Conservation (phyloP, 2,329 filamentous ascomycete species). For the Aspergillus sp. region DNA sequence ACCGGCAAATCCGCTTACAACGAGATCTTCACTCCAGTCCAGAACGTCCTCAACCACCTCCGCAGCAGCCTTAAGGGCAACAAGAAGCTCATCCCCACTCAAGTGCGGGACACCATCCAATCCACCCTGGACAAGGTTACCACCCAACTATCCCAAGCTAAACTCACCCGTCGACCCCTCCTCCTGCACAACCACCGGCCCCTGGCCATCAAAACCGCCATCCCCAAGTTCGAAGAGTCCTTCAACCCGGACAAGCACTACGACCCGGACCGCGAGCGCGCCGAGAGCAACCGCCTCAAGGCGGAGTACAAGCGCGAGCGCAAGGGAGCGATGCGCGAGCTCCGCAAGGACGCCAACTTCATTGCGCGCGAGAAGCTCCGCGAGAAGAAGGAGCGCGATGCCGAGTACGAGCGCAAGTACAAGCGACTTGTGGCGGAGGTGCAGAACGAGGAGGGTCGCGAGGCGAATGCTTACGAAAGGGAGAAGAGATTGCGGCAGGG, state of each 20-base stretch:
- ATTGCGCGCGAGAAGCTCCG: constrained; percentile 85
- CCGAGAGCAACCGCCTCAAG: constrained; percentile 79
- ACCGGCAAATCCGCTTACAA: constrained; percentile 69
- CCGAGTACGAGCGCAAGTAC: constrained; percentile 95
- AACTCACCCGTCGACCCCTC: constrained; percentile 71
- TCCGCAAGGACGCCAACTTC: constrained; percentile 94
- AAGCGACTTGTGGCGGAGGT: constrained; percentile 90
- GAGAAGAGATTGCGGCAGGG: constrained; percentile 76
- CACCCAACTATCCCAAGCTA: constrained; percentile 58
- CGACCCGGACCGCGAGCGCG: constrained; percentile 88
- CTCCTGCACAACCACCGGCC: constrained; percentile 87
- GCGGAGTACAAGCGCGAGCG: constrained; percentile 92
- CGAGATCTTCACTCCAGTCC: constrained; percentile 73
- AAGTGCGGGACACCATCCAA: constrained; percentile 32
- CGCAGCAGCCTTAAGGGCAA: constrained; percentile 55
- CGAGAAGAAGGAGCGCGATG: constrained; percentile 91
- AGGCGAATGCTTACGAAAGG: constrained; percentile 84
- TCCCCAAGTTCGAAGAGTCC: constrained; percentile 94
- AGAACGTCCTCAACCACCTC: constrained; percentile 63
- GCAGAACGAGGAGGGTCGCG: constrained; percentile 86
- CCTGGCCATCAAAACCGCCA: constrained; percentile 79
- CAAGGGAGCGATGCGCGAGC: constrained; percentile 91
- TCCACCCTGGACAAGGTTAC: constrained; percentile 38
- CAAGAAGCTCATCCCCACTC: constrained; percentile 49
- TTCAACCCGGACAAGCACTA: constrained; percentile 97